phyloP scores from a whole-genome alignment of 2,329 filamentous ascomycete genomes.

The Helotiales sp. region DNA sequence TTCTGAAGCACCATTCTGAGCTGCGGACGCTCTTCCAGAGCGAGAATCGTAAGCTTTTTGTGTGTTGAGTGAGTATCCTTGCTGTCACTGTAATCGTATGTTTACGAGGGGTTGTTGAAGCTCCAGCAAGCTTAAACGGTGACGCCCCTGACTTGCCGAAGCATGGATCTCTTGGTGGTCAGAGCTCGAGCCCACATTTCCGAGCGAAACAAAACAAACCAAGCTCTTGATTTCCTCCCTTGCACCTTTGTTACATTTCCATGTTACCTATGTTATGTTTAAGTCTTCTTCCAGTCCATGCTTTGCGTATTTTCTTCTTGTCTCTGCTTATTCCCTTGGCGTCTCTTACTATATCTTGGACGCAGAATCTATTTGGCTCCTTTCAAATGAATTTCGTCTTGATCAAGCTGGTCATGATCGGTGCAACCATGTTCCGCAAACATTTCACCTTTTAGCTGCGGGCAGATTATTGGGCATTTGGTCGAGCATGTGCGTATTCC shows the following conservation, averaged over 20 bases:
- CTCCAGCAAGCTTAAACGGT: conserved; percentile 23
- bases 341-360: neutral
- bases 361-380: neutral
- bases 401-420: neutral
- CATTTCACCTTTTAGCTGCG: neutral
- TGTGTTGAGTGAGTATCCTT: neutral
- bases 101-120: neutral
- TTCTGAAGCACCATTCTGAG: conserved; percentile 39
- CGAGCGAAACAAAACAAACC: neutral
- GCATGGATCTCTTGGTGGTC: neutral
- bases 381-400: neutral
- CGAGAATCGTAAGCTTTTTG: neutral
- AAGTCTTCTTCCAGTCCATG: neutral
- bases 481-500: neutral
- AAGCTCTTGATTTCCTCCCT: neutral
- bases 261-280: neutral
- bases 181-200: conserved; percentile 9
- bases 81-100: neutral
- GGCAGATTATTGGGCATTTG: neutral
- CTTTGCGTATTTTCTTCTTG: neutral
- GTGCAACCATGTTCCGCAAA: neutral
- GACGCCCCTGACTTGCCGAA: conserved; percentile 24
- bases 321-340: neutral
- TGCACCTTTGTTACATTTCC: too few relatives aligned
- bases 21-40: neutral